Evolutionary conservation across 371 early-diverging fungal genomes (phyloP), one percentile per base, ranked within the genome.

Genomic region (Mortierella sp.): DNA sequence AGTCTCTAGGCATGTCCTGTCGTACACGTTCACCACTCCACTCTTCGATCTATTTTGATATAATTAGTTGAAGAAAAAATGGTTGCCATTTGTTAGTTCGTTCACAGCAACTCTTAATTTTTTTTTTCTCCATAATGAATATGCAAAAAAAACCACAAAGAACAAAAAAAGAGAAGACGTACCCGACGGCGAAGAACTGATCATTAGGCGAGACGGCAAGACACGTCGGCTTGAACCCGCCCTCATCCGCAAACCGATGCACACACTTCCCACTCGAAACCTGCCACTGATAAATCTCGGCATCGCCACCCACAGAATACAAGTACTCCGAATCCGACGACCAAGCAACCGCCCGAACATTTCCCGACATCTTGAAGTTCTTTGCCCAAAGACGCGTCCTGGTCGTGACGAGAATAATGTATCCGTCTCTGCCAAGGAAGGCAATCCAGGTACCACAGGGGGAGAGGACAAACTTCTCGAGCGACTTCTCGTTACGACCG

Each of bases 1-100:
- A 16, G 89, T 83, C 27, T 83, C 55, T 54, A 91, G 83, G 41
- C 90, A 90, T 38, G 89, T 82, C 65, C 85, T 82, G 71, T 95
- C 92, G 88, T 98, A 98, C 8, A 98, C 79, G 85, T 97, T 98
- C 72, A 98, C 97, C 48, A 98, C 89, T 72, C 98, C 99, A 35
- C 95, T 86, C 71, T 90, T 83, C 11, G 96, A 95, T 35, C 96
- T 93, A 79, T n/a, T 16, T 41, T 29, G 24, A 68, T 11, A 24
- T 46, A 11, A 11, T 46, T 46, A 0, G 1, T 11, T 1, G 41
- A 14, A 21, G 6, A 29, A 32, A 29, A 48, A 21, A 21, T 6
- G 7, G 21, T 29, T 5, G 32, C 0, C 5, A 51, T 70, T 56
- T n/a, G 55, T 29, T 14, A 32, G 71, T 24, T 68, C 6, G 51